A percentile compares a stretch with the other conserved stretches of the same genome.
phyloP scores from a whole-genome alignment of 257 asterid species.

The Solanum lignicaule region DNA sequence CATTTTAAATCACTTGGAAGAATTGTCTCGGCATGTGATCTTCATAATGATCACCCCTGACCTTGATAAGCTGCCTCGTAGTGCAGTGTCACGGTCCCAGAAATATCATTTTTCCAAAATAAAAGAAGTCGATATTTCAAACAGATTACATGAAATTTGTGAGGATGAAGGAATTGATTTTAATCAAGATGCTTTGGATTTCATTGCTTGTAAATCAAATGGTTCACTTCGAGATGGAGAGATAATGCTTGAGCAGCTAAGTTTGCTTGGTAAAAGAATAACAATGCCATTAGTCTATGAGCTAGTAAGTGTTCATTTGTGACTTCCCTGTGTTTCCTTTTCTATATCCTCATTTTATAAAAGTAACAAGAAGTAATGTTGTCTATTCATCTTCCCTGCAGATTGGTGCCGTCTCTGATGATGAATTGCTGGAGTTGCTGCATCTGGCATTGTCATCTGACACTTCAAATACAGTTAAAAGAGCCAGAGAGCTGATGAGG shows the following conservation, averaged over 20 bases:
- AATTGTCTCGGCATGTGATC: conserved; percentile 36
- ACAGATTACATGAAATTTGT: conserved; percentile 40
- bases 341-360: background rate
- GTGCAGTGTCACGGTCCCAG: conserved; percentile 46
- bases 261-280: conserved; percentile 79
- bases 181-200: conserved; percentile 57
- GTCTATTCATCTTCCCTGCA: conserved; percentile 13
- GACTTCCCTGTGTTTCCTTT: background rate
- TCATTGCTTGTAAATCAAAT: conserved; percentile 56
- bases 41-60: conserved; percentile 68
- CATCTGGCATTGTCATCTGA: conserved; percentile 73
- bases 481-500: conserved; percentile 72
- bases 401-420: conserved; percentile 91
- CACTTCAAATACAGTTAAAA: conserved; percentile 72
- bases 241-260: conserved; percentile 87
- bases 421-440: conserved; percentile 74
- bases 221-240: conserved; percentile 91
- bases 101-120: conserved; percentile 45
- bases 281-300: conserved; percentile 64
- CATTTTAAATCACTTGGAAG: conserved; percentile 41
- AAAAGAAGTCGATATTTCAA: conserved; percentile 42
- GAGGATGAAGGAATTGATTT: conserved; percentile 52
- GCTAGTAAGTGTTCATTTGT: conserved; percentile 38
- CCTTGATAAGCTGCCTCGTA: conserved; percentile 56
- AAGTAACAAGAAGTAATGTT: conserved; percentile 1